phyloP scores from a whole-genome alignment of 2,329 filamentous ascomycete species.

The Botrytis hyacinthi region DNA sequence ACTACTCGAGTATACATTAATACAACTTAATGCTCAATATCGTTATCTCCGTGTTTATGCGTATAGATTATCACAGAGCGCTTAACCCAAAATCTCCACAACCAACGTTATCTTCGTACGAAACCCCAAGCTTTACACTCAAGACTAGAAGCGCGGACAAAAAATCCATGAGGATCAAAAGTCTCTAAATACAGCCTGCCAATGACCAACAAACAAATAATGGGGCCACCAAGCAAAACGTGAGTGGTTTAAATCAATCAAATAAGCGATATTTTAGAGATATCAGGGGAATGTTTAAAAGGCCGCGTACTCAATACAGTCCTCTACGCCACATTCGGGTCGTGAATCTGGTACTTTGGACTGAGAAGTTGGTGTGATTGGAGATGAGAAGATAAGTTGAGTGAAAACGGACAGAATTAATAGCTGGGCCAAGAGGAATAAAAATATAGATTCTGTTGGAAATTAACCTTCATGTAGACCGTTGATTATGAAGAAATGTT shows the following conservation, averaged over 20 bases:
- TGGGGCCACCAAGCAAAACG: background rate
- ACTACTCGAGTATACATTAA: background rate
- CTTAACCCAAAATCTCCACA: background rate
- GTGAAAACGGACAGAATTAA: background rate
- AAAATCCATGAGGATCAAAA: background rate
- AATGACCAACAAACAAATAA: background rate
- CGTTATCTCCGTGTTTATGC: too few relatives aligned
- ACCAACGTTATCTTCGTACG: background rate
- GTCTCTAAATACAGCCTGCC: background rate
- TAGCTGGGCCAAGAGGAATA: background rate
- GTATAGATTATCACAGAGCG: background rate
- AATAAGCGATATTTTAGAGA: background rate
- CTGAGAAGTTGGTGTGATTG: background rate
- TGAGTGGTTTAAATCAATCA: background rate
- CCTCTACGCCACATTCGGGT: background rate
- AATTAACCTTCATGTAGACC: background rate
- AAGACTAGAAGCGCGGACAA: background rate
- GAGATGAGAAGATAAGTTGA: background rate
- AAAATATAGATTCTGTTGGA: background rate
- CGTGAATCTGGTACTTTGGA: background rate
- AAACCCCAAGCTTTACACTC: background rate
- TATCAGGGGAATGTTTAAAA: background rate
- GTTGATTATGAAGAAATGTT: background rate
- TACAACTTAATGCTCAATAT: background rate
- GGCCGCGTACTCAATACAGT: background rate